Evolutionary conservation across 768 basidiomycete species (phyloP).

Genomic region (Suillus variegatus): DNA sequence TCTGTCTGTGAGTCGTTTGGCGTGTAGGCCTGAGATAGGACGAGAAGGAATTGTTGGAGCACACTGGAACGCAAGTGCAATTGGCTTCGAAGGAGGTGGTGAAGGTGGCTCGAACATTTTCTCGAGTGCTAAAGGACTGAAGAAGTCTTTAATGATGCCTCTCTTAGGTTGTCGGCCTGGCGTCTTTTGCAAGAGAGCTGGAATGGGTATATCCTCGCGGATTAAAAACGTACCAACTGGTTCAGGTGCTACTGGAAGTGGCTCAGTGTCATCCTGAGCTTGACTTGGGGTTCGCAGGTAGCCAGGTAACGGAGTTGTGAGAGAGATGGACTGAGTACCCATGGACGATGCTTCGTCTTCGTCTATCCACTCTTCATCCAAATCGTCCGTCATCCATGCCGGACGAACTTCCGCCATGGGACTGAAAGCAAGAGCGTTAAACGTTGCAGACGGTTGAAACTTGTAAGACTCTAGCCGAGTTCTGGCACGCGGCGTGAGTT

Average conservation of each 20-base stretch:
- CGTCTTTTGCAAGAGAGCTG: slow-evolving; percentile 63
- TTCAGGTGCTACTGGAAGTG: slow-evolving; percentile 30
- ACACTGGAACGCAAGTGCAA: slow-evolving; percentile 23
- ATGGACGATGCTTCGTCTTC: slow-evolving; percentile 36
- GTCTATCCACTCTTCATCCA: slow-evolving; percentile 91
- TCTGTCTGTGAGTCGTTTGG: slow-evolving; percentile 31
- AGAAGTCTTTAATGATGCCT: slow-evolving; percentile 74
- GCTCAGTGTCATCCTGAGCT: slow-evolving; percentile 33
- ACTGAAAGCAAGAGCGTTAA: slow-evolving; percentile 12
- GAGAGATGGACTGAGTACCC: slow-evolving; percentile 58
- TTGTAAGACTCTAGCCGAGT: neutral
- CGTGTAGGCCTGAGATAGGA: slow-evolving; percentile 37
- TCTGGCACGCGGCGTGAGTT: neutral
- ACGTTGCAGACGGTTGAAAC: neutral
- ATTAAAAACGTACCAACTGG: slow-evolving; percentile 74
- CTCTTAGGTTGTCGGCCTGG: slow-evolving; percentile 59
- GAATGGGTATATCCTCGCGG: slow-evolving; percentile 61
- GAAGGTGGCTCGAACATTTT: slow-evolving; percentile 94
- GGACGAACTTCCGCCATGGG: slow-evolving; percentile 39
- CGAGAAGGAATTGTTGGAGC: slow-evolving; percentile 37
- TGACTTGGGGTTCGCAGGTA: slow-evolving; percentile 43
- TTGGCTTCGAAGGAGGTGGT: slow-evolving; percentile 49
- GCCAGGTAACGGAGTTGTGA: slow-evolving; percentile 57
- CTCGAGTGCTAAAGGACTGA: slow-evolving; percentile 85
- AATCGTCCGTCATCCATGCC: slow-evolving; percentile 87